These are phyloP conservation scores for Thecaphora thlaspeos DNA, from an alignment of 1,284 basidiomycete species.

Conservation along the genomic window DNA sequence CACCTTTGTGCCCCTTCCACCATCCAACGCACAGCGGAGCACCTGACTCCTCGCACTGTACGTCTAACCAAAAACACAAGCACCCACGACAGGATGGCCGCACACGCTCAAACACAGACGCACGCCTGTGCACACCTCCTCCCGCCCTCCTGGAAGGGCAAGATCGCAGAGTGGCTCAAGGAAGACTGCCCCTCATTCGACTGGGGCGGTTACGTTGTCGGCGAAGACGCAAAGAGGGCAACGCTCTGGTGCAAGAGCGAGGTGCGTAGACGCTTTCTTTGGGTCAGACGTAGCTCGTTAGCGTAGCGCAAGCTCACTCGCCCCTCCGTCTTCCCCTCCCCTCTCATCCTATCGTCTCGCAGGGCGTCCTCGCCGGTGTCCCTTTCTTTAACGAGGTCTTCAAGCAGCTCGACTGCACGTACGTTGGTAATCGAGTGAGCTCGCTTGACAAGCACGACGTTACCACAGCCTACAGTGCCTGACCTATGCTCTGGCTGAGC, in stretches of 20 bases:
- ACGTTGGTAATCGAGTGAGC: no score
- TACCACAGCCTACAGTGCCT: no score
- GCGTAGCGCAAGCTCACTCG: no score
- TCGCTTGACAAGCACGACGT: no score
- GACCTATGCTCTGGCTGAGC: no score
- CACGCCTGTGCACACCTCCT: slow-evolving; percentile 40
- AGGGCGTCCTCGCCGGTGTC: slow-evolving; percentile 85
- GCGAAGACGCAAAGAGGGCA: slow-evolving; percentile 81
- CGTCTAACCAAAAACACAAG: no score
- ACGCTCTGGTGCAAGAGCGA: slow-evolving; percentile 80
- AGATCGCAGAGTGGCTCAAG: slow-evolving; percentile 78
- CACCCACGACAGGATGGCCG: not conserved
- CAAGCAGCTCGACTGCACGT: slow-evolving; percentile 83
- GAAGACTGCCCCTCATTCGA: slow-evolving; percentile 97
- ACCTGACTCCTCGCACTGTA: no score
- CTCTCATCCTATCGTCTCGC: not conserved
- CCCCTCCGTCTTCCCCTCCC: not conserved
- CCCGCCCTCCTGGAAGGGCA: slow-evolving; percentile 63
- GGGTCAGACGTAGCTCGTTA: no score
- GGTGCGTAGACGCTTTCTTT: slow-evolving; percentile 34
- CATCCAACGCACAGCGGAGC: no score
- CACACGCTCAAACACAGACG: not conserved
- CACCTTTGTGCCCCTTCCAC: no score
- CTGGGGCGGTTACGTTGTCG: slow-evolving; percentile 95
- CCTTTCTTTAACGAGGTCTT: slow-evolving; percentile 97